Base-by-base conservation (phyloP, 2,329 filamentous ascomycete species). In the Penicillium sp. region DNA sequence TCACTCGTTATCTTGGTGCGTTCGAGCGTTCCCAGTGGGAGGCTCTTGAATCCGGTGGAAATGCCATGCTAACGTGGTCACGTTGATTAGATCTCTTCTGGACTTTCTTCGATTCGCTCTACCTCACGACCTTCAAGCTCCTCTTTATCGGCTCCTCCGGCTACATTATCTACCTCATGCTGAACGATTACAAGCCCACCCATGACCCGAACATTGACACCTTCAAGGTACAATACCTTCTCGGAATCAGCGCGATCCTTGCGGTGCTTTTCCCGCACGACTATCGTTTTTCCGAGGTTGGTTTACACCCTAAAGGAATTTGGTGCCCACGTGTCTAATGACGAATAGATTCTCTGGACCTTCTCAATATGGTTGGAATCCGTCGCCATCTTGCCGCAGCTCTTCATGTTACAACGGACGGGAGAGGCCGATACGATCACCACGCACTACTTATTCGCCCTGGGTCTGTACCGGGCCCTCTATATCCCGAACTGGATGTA, bases 401-500 rank as follows among this genome's bases (percentile, higher is more conserved):
- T 99, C 52, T 98, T 99, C 78, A 96, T 99, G 91, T 83, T 99
- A 62, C 95, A 99, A 79, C 85, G 95, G 69, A 99, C 95, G 0
- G 96, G 95, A 65, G 93, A 98, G 79, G 96, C 95, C 11, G 95
- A 99, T 79, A 97, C 95, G n/a, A 99, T 99, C 72, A 99, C 95
- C 13, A 96, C 93, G 1, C 93, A 99, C 78, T 99, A 99, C 75
- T 84, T 99, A 43, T 96, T 96, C 71, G 93, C 96, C 14, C 82
- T 99, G 37, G 95, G 95, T 33, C 81, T 88, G 61, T 99, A 99
- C 80, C 85, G 95, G 56, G 91, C 93, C 3, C 82, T 99, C 55
- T 99, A 99, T 78, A 99, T 99, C 67, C 95, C 95, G 64, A 99
- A 99, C 80, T 99, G 95, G 95, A 87, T 98, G 69, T 98, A 91